These are phyloP conservation scores for Calonectria ilicicola DNA, from an alignment of 2,329 filamentous ascomycete species.

Conservation along the genomic window DNA sequence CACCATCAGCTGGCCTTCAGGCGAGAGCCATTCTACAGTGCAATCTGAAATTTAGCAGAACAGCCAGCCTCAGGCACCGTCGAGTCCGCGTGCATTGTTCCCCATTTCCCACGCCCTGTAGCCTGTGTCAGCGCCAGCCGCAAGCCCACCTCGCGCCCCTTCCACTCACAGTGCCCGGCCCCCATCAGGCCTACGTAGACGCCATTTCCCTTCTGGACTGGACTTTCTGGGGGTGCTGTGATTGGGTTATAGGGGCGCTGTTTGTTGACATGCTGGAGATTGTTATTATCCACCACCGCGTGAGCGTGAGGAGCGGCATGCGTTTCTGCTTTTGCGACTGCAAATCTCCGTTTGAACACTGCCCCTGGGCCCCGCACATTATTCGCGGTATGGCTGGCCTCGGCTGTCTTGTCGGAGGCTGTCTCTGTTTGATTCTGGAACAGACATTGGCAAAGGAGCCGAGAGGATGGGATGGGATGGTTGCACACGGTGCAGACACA, in stretches of 20 bases:
- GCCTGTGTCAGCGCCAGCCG: slow-evolving; percentile 24
- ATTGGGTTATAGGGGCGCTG: slow-evolving; percentile 37
- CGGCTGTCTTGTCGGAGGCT: slow-evolving; percentile 24
- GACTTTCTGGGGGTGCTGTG: slow-evolving; percentile 22
- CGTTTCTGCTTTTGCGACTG: slow-evolving; percentile 36
- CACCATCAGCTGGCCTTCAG: slow-evolving; percentile 38
- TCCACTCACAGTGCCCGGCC: slow-evolving; percentile 26
- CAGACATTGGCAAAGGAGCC: not conserved
- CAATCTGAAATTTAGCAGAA: not conserved
- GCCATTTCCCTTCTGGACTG: slow-evolving; percentile 32
- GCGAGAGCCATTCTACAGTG: slow-evolving; percentile 28
- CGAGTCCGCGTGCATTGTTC: slow-evolving; percentile 32
- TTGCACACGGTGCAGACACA: not conserved
- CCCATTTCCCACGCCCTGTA: slow-evolving; percentile 28
- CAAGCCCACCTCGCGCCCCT: slow-evolving; percentile 34
- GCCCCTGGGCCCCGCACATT: slow-evolving; percentile 31
- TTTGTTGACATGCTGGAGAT: slow-evolving; percentile 45
- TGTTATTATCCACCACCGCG: slow-evolving; percentile 42
- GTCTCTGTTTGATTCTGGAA: slow-evolving; percentile 1
- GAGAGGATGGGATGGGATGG: not conserved
- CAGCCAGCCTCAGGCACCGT: slow-evolving; percentile 38
- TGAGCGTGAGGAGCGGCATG: slow-evolving; percentile 29
- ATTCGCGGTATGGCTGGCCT: slow-evolving; percentile 11
- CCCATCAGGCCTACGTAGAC: slow-evolving; percentile 35
- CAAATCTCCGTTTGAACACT: slow-evolving; percentile 16